phyloP scores from a whole-genome alignment of 129 eudicot genomes.

The Arctium lappa region DNA sequence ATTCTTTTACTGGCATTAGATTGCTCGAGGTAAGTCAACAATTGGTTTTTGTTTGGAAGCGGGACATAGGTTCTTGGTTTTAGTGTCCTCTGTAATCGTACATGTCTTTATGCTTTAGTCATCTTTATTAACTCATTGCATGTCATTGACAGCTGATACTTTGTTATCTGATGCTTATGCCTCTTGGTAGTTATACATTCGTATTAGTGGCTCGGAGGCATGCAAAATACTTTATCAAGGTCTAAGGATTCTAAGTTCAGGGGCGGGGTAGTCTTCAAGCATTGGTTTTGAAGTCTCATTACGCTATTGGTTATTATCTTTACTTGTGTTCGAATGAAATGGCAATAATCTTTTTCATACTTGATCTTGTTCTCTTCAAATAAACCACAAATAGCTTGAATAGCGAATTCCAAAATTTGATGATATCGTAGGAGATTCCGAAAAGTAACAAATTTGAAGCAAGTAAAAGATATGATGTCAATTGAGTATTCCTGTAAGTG shows the following conservation, averaged over 20 bases:
- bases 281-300: not conserved
- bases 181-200: not conserved
- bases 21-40: conserved; percentile 52
- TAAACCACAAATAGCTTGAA: not conserved
- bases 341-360: not conserved
- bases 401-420: not conserved
- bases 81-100: not conserved
- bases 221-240: not conserved
- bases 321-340: not conserved
- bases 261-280: not conserved
- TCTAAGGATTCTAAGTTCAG: not conserved
- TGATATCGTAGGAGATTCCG: not conserved
- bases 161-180: not conserved
- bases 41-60: not conserved
- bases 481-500: not conserved
- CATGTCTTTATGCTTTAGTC: not conserved
- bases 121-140: not conserved
- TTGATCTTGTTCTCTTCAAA: not conserved
- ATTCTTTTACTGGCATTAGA: conserved; percentile 87
- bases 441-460: not conserved
- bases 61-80: not conserved
- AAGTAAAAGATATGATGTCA: not conserved
- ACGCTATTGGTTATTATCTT: not conserved
- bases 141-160: not conserved
- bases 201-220: not conserved